Conservation (phyloP, 2,329 filamentous ascomycete genomes). For the Neonectria magnoliae region DNA sequence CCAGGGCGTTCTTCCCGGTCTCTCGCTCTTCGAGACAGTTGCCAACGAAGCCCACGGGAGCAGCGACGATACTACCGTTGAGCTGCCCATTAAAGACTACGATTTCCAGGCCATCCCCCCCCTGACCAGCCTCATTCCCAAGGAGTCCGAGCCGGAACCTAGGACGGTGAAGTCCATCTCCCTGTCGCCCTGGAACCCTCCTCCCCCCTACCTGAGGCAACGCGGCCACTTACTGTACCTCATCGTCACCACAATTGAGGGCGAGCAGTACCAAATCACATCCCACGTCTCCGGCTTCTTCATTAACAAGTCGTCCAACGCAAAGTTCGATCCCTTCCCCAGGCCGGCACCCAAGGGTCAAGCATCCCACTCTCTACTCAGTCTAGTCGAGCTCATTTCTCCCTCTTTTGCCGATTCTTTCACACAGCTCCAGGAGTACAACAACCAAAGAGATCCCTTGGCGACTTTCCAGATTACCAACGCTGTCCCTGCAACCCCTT, state of each 20-base stretch:
- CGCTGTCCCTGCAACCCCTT: conserved; percentile 89
- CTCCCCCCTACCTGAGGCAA: conserved; percentile 88
- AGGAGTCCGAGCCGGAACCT: conserved; percentile 72
- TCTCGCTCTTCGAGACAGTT: conserved; percentile 87
- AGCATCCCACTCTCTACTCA: conserved; percentile 86
- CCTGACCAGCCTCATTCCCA: conserved; percentile 77
- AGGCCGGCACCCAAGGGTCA: conserved; percentile 80
- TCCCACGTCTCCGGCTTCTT: conserved; percentile 95
- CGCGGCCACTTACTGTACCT: conserved; percentile 94
- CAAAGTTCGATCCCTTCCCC: conserved; percentile 92
- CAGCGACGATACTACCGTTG: conserved; percentile 36
- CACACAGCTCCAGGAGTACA: conserved; percentile 81
- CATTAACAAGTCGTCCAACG: conserved; percentile 95
- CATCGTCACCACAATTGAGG: conserved; percentile 88
- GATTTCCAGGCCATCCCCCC: conserved; percentile 77
- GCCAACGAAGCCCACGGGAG: conserved; percentile 58
- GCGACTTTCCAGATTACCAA: conserved; percentile 97
- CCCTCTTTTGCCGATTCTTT: conserved; percentile 84
- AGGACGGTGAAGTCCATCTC: conserved; percentile 92
- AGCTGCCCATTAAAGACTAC: conserved; percentile 71
- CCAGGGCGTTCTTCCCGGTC: conserved; percentile 84
- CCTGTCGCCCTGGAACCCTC: conserved; percentile 95
- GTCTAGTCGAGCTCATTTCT: conserved; percentile 80
- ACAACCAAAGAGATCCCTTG: conserved; percentile 85
- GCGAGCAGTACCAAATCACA: conserved; percentile 94